A percentile compares a stretch with the other conserved stretches of the same genome.
These are phyloP conservation scores for Debaryomycetaceae sp. DNA, from an alignment of 1,139 yeast genomes.

Conservation along the genomic window DNA sequence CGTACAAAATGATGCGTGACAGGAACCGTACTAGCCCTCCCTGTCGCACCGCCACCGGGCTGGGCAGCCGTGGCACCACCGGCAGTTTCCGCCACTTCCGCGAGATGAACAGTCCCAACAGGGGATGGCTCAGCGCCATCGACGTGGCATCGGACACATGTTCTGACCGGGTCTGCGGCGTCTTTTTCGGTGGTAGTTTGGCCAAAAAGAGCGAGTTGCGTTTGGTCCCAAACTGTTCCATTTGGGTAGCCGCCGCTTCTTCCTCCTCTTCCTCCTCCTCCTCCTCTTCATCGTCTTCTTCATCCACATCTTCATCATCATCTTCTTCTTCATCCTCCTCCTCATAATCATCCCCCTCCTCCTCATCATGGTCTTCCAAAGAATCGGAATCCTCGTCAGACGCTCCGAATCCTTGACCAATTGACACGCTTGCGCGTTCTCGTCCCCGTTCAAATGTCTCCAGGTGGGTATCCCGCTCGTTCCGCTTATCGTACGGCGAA, in stretches of 20 bases:
- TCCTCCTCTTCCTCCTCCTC: too few species aligned
- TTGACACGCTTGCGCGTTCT: conserved; percentile 10
- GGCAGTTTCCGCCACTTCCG: conserved; percentile 12
- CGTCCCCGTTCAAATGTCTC: too few species aligned
- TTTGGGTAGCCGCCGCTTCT: not conserved
- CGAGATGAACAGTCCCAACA: conserved; percentile 21
- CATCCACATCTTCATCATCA: conserved; percentile 2
- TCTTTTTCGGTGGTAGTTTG: not conserved
- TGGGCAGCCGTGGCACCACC: conserved; percentile 2
- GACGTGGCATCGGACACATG: conserved; percentile 12
- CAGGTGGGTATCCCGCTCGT: too few species aligned
- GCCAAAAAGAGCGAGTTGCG: not conserved
- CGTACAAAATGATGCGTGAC: conserved; percentile 73
- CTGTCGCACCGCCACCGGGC: conserved; percentile 1
- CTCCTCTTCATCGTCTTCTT: conserved; percentile 4
- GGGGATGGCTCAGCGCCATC: conserved; percentile 19
- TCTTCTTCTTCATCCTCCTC: conserved; percentile 4
- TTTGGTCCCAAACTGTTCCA: not conserved
- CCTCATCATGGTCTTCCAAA: too few species aligned
- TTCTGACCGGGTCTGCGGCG: not conserved
- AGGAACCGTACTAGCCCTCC: conserved; percentile 56
- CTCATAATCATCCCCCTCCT: conserved; percentile 1
- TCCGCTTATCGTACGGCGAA: too few species aligned
- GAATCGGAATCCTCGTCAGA: too few species aligned
- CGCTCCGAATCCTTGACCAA: conserved; percentile 2